Base-by-base conservation (phyloP, 495 filamentous ascomycete species). In the Oidiodendron maius region DNA sequence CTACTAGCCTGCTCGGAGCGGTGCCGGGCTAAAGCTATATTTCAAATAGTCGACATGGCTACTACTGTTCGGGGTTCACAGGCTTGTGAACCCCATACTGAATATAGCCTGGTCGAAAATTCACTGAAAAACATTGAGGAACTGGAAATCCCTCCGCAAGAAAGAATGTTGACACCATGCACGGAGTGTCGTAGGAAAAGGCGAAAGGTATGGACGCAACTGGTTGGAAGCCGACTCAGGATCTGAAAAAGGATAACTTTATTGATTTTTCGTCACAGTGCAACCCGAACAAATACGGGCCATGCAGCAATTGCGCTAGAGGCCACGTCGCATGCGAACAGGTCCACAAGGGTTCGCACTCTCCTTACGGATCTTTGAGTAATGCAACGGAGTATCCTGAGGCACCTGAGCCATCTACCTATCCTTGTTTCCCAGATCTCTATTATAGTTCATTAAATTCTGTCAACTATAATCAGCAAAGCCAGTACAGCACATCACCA, bases 271-370 rank as follows among this genome's bases (percentile, higher is more conserved):
- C 12, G 12, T 44, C 16, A 25, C 16, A 59, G 52, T 59, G 57
- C 30, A 59, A 59, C 26, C 57, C 56, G 49, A 50, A 49, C n/a
- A 59, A 53, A 56, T 52, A 56, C 25, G 26, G 52, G 1, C 57
- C 57, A 2, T 59, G 57, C 38, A 54, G 48, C 20, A 52, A 59
- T 23, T 59, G 57, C 35, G 43, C 57, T 3, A 35, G 57, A 36
- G 28, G 57, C 10, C 56, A 59, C 37, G n/a, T n/a, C n/a, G n/a
- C n/a, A n/a, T n/a, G n/a, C n/a, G n/a, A n/a, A n/a, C n/a, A n/a
- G 28, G 8, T 32, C n/a, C 28, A 8, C n/a, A 32, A n/a, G 8
- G n/a, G 8, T n/a, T 32, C 28, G 8, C 28, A 32, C n/a, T n/a
- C 28, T 32, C n/a, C n/a, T 32, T 32, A 32, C 28, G 28, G 8